A percentile compares a stretch with the other conserved stretches of the same genome.
Evolutionary conservation across 148 eudicot genomes (phyloP).

Genomic region (Arbutus unedo): DNA sequence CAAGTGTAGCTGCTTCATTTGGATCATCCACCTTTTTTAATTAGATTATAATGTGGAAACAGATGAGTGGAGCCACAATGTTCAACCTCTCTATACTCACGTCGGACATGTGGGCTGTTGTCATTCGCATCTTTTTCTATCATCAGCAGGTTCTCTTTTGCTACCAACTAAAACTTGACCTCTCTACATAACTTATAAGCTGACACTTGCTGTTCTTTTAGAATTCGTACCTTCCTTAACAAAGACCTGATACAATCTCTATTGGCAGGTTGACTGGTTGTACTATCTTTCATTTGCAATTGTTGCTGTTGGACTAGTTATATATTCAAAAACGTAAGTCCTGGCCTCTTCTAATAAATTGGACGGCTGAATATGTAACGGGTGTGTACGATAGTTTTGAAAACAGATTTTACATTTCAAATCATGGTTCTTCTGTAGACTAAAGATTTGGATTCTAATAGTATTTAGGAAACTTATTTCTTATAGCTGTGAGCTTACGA

Average conservation of each 20-base stretch:
- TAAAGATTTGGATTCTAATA: neutral
- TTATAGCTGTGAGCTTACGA: neutral
- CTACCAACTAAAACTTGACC: neutral
- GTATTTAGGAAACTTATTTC: neutral
- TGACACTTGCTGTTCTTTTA: neutral
- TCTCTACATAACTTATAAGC: neutral
- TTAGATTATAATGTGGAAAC: constrained; percentile 8
- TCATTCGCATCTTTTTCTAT: constrained; percentile 73
- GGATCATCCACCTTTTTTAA: neutral
- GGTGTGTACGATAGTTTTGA: neutral
- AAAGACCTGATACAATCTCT: neutral
- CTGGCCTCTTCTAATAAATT: neutral
- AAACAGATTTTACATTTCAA: neutral
- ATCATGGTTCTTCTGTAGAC: neutral
- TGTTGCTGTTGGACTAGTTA: constrained; percentile 65
- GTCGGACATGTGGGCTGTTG: constrained; percentile 96
- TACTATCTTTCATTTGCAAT: constrained; percentile 64
- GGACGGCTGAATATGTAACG: neutral
- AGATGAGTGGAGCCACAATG: constrained; percentile 80
- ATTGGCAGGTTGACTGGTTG: constrained; percentile 78
- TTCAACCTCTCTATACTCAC: constrained; percentile 87
- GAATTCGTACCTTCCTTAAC: neutral
- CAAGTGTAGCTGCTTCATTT: neutral
- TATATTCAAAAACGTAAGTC: constrained; percentile 64
- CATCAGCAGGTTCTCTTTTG: constrained; percentile 57